Base-by-base conservation (phyloP, 805 yeast genomes). In the Candida krabiensis region DNA sequence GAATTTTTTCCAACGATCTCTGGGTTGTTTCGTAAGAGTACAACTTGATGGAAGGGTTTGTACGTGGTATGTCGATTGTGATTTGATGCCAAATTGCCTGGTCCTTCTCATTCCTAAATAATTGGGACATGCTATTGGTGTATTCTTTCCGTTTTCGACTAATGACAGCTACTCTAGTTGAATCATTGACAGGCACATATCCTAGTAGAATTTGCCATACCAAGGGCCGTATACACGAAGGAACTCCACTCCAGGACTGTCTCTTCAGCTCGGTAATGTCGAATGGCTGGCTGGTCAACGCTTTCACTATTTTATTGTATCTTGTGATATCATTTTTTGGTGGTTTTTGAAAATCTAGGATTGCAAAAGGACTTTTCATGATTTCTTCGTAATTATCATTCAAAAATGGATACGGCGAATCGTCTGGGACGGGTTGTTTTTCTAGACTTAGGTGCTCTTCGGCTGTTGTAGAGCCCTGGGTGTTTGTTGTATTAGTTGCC, bases 211-310 rank as follows among this genome's bases (percentile, higher is more conserved):
- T 65, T 63, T 88, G 95, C 99, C 99, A 93, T 9, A 86, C 79
- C 28, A 83, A 64, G 0, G 97, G 86, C 41, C 98, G 70, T 40
- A 89, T 70, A 40, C 80, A 82, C 9, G 74, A 66, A 0, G 99
- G 98, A 5, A 93, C 77, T 2, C 99, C 99, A 52, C 90, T 85
- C 98, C 99, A 93, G 13, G 96, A 77, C 35, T 89, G 71, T 55
- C 84, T 80, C 45, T 87, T 74, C 37, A 93, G 69, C 35, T 82
- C 89, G 33, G 70, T 72, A 41, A 86, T 60, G 47, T 87, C 86
- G 25, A 90, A 79, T n/a, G 68, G 66, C 37, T 71, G 71, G 18
- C 62, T 64, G 5, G 67, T 63, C 23, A 91, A 61, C 3, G 87
- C 70, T 21, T 70, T 69, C 38, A 81, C 83, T 60, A 89, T 88